A percentile compares a stretch with the other conserved stretches of the same genome.
phyloP scores from a whole-genome alignment of 345 rosid species.

The Arabidopsis thaliana region DNA sequence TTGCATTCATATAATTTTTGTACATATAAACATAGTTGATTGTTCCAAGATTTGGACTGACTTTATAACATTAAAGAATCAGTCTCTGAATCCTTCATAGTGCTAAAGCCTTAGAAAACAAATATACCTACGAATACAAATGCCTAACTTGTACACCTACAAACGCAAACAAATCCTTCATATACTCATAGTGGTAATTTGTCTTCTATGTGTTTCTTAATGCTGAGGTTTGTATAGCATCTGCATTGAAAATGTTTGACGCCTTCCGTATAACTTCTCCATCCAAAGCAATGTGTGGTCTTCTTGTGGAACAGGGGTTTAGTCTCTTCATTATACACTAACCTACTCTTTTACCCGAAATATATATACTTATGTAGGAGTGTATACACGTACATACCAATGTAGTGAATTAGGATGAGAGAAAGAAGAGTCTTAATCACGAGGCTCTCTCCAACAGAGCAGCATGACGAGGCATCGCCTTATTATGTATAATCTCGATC shows the following conservation, averaged over 20 bases:
- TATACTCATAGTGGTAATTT: background rate
- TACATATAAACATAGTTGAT: background rate
- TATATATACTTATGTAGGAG: background rate
- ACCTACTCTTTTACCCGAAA: background rate
- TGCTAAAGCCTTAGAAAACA: background rate
- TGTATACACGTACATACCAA: background rate
- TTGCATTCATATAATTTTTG: background rate
- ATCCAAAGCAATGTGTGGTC: background rate
- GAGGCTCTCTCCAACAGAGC: conserved; percentile 73
- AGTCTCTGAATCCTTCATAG: background rate
- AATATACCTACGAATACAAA: background rate
- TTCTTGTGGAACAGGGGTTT: background rate
- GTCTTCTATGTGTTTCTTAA: background rate
- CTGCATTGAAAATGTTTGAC: background rate
- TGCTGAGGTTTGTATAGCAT: conserved; percentile 2
- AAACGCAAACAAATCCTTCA: too few species aligned
- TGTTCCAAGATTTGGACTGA: background rate
- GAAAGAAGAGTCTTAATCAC: conserved; percentile 40
- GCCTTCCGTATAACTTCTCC: background rate
- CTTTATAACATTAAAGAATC: background rate
- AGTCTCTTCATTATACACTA: background rate
- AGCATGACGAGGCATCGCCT: conserved; percentile 67
- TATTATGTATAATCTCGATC: conserved; percentile 65
- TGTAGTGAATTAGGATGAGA: background rate
- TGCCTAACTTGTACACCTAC: background rate